Base-by-base conservation (phyloP, 352 stramenopile genomes). In the Saprolegnia diclina region DNA sequence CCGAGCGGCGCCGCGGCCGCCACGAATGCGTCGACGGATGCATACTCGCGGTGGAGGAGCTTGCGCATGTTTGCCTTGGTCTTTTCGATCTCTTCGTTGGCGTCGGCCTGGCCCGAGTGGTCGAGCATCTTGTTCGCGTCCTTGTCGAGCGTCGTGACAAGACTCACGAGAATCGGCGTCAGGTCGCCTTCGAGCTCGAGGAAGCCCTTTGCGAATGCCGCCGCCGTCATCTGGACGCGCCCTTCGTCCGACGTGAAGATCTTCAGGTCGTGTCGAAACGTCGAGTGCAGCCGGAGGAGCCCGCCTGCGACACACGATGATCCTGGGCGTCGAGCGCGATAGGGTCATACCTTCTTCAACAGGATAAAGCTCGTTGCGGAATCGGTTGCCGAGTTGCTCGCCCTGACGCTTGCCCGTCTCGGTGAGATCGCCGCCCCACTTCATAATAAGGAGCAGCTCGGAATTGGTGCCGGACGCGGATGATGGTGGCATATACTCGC, bases 221-320 rank as follows among this genome's bases (percentile, higher is more conserved):
- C 97, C 0, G 97, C 98, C 22, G 97, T 99, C 80, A 99, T 99
- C 82, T 99, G 98, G 37, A 99, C 97, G 22, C 98, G 83, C 0
- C 98, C 97, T 89, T 99, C 98, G 73, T 99, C 97, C 5, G 87
- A 98, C 9, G 97, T 99, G 75, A 99, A 99, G 67, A 99, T 99
- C 77, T 99, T 99, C 35, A 99, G 81, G 75, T 99, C 97, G 81
- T 99, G 98, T 5, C 98, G 91, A 76, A 99, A 99, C 0, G 97
- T 99, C 46, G 96, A 98, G 82, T 99, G 98, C 40, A 99, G 83
- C 24, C 97, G 91, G 56, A 99, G 81, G 67, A 99, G 89, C 3
- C 97, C 97, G 24, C 95, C 87, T 71, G 76, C 76, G 24, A 65
- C 10, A 11, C 24, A n/a, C 21, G 16, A 50, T 65, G 14, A 56